Conservation (phyloP, 2,329 filamentous ascomycete genomes). For the Fusarium dlaminii region DNA sequence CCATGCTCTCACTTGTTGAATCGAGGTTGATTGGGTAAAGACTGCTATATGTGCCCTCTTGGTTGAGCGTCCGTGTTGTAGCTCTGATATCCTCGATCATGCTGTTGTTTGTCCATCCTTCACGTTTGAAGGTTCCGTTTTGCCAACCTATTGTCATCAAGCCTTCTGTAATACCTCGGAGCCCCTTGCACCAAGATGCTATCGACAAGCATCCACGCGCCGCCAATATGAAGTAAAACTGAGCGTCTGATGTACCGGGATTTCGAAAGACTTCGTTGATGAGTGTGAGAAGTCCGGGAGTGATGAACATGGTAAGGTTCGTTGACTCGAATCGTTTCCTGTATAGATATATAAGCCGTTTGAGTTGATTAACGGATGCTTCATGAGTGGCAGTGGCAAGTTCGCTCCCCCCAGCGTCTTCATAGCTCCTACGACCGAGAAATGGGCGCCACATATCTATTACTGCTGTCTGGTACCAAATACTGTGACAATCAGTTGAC, state of each 20-base stretch:
- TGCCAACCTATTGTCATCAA: constrained; percentile 10
- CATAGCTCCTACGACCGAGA: accelerated
- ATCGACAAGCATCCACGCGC: not conserved
- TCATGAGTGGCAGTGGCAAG: not conserved
- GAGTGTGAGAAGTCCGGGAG: not conserved
- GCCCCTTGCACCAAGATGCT: constrained; percentile 16
- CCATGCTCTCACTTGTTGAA: constrained; percentile 1
- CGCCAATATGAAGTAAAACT: constrained; percentile 7
- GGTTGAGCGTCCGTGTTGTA: not conserved
- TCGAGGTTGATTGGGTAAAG: constrained; percentile 11
- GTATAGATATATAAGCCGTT: not conserved
- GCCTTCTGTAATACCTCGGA: constrained; percentile 1
- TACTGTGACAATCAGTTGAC: not conserved
- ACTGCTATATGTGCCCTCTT: constrained; percentile 2
- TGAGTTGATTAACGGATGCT: not conserved
- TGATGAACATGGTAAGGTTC: constrained; percentile 1
- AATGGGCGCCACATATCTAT: constrained; percentile 15
- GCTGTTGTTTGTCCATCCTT: not conserved
- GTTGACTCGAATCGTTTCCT: constrained; percentile 13
- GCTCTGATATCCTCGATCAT: constrained; percentile 1
- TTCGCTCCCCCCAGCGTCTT: not conserved
- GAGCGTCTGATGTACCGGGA: not conserved
- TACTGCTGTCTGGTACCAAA: constrained; percentile 11
- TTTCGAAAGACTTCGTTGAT: constrained; percentile 7
- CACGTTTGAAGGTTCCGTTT: not conserved